Base-by-base conservation (phyloP, 345 rosid genomes). In the Orychophragmus violaceus region DNA sequence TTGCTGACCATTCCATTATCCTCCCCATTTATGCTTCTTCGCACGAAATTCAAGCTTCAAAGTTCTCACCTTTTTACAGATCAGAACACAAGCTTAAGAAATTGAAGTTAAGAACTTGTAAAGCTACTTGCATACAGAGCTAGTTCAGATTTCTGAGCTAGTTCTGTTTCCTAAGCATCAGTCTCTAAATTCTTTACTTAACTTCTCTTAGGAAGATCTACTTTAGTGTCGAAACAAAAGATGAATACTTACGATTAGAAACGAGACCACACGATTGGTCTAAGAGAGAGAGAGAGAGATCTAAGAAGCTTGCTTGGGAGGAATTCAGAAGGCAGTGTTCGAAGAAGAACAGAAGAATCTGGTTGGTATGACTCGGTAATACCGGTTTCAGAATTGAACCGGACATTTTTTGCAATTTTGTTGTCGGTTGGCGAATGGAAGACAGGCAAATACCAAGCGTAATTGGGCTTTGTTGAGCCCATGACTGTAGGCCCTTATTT, bases 11-110 rank as follows among this genome's bases (percentile, higher is more conserved):
- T n/a, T 84, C 90, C 95, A 90, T 87, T 72, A 46, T 78, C 64
- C 69, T 68, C 71, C 70, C 75, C 85, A 57, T n/a, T n/a, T n/a
- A n/a, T n/a, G n/a, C n/a, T n/a, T n/a, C n/a, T 70, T 42, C 4
- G 11, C 36, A 45, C 13, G 14, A 50, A 39, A n/a, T 30, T 19
- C 32, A 71, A 27, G 51, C 76, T 56, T 57, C 58, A 33, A 35
- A 24, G 0, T 17, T 63, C 18, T 3, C 44, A 28, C 50, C 17
- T 3, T 64, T 55, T 30, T 32, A 22, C 18, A 62, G 27, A 70
- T 21, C 27, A 70, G 2, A 6, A 24, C 16, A 61, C 8, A 52
- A 61, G 9, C 63, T 14, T 32, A 30, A 41, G 2, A 44, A 58
- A 19, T 23, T 5, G 5, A 23, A 21, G 33, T 3, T 23, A 45